These are phyloP conservation scores for Tetrapyrgos nigripes DNA, from an alignment of 1,284 basidiomycete genomes.

Conservation along the genomic window DNA sequence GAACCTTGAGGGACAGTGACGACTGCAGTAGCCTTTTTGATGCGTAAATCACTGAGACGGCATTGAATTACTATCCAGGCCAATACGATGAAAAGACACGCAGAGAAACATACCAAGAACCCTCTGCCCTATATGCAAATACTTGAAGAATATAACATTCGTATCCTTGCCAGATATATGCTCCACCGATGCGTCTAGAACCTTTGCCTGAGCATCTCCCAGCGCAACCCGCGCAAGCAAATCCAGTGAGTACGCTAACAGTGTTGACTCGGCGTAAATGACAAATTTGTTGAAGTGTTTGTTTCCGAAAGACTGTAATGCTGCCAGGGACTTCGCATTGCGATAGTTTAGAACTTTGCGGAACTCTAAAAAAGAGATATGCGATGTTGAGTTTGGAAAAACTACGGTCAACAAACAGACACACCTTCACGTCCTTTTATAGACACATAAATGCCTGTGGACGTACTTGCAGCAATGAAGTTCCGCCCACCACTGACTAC, in stretches of 20 bases:
- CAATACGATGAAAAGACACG: background rate
- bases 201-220: conserved; percentile 49
- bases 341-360: conserved; percentile 56
- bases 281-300: conserved; percentile 68
- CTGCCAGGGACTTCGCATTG: conserved; percentile 58
- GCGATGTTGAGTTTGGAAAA: conserved; percentile 7
- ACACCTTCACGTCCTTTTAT: conserved; percentile 55
- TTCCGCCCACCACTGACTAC: conserved; percentile 54
- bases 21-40: conserved; percentile 66
- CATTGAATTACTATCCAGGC: background rate
- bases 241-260: conserved; percentile 75
- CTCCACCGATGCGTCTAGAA: conserved; percentile 62
- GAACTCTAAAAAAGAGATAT: conserved; percentile 51
- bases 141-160: conserved; percentile 64
- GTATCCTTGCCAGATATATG: conserved; percentile 56
- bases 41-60: conserved; percentile 65
- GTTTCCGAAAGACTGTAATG: conserved; percentile 48
- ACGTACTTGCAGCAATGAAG: conserved; percentile 67
- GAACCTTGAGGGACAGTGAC: conserved; percentile 47
- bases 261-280: conserved; percentile 61
- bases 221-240: conserved; percentile 62
- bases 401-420: conserved; percentile 8
- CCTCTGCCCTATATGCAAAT: conserved; percentile 56
- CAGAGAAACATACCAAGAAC: conserved; percentile 29
- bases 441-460: conserved; percentile 71